phyloP scores from a whole-genome alignment of 306 rosid genomes.

The Argentina anserina region DNA sequence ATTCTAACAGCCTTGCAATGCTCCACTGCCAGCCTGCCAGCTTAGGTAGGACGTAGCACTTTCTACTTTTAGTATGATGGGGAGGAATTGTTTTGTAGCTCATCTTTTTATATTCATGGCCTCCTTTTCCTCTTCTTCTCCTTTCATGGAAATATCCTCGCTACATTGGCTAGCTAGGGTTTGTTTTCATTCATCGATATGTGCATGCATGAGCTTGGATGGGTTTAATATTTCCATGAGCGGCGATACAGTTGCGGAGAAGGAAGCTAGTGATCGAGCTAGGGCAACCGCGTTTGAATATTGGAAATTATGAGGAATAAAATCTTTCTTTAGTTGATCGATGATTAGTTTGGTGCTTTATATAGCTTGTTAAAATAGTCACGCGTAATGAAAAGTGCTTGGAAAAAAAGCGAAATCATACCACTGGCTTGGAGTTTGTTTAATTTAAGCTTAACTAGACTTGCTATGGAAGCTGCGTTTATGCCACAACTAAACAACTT shows the following conservation, averaged over 20 bases:
- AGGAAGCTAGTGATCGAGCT: not conserved
- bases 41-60: slow-evolving; percentile 5
- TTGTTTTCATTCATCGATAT: slow-evolving; percentile 13
- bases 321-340: not conserved
- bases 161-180: slow-evolving; percentile 9
- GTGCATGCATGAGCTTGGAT: slow-evolving; percentile 16
- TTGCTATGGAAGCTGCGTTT: not conserved
- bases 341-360: slow-evolving; percentile 2
- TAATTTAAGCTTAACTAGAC: slow-evolving; percentile 19
- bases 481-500: slow-evolving; percentile 18
- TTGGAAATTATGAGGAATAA: not conserved
- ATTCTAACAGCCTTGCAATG: slow-evolving; percentile 61
- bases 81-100: slow-evolving; percentile 23
- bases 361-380: slow-evolving; percentile 17
- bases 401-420: slow-evolving; percentile 29
- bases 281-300: not conserved
- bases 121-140: not conserved
- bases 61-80: slow-evolving; percentile 42
- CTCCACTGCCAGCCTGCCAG: slow-evolving; percentile 61
- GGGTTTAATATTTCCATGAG: slow-evolving; percentile 14
- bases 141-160: slow-evolving; percentile 17
- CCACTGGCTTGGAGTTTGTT: slow-evolving; percentile 32
- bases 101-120: not conserved
- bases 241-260: slow-evolving; percentile 26
- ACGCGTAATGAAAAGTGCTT: slow-evolving; percentile 54